These are phyloP conservation scores for Saccharomycopsis sp. DNA, from an alignment of 805 yeast species.

Conservation along the genomic window DNA sequence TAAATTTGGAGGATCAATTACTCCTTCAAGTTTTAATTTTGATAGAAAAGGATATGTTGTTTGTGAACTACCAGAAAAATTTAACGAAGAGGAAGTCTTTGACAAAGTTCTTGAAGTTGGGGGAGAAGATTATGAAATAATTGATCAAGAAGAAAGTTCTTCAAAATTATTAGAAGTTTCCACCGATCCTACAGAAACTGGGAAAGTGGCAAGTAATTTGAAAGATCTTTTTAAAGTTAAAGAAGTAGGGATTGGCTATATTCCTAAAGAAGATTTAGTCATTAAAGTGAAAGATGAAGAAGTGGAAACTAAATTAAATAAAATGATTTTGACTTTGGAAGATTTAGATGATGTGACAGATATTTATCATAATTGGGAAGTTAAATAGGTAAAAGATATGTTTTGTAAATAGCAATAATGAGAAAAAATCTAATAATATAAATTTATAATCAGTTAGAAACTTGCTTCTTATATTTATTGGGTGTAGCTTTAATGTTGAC, in stretches of 20 bases:
- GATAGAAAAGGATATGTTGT: slow-evolving; percentile 66
- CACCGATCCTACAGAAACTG: slow-evolving; percentile 57
- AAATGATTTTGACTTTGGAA: slow-evolving; percentile 52
- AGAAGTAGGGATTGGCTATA: slow-evolving; percentile 62
- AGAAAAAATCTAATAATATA: too few species aligned
- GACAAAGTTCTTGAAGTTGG: slow-evolving; percentile 72
- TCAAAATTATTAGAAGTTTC: slow-evolving; percentile 24
- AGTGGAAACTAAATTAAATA: slow-evolving; percentile 38
- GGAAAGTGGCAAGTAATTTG: slow-evolving; percentile 47
- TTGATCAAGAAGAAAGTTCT: slow-evolving; percentile 24
- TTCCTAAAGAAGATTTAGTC: slow-evolving; percentile 50
- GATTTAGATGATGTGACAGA: slow-evolving; percentile 79
- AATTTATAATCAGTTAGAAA: too few species aligned
- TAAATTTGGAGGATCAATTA: slow-evolving; percentile 55
- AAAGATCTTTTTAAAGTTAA: slow-evolving; percentile 47
- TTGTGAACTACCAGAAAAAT: slow-evolving; percentile 30
- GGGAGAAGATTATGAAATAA: slow-evolving; percentile 59
- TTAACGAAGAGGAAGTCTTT: slow-evolving; percentile 47
- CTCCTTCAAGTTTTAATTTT: slow-evolving; percentile 74
- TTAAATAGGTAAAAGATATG: too few species aligned
- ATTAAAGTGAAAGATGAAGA: slow-evolving; percentile 47
- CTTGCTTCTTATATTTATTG: too few species aligned
- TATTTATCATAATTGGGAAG: slow-evolving; percentile 50
- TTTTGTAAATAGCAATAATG: too few species aligned
- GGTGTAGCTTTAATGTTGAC: too few species aligned